phyloP scores from a whole-genome alignment of 1,284 basidiomycete genomes.

The Naganishia albida region DNA sequence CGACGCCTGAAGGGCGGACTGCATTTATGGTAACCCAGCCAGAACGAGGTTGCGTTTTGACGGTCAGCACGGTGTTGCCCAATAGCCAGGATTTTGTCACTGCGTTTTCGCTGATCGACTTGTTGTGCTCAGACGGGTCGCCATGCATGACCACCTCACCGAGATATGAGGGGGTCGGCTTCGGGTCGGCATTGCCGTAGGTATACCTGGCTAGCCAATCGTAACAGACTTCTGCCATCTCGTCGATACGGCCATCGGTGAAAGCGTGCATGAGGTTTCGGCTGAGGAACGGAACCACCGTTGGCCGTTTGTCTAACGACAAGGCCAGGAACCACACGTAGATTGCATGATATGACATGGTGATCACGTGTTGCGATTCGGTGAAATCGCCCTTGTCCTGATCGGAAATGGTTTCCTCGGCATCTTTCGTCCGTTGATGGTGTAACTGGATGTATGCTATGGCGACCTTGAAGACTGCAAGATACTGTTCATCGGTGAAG shows the following conservation, averaged over 20 bases:
- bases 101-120: conserved; percentile 55
- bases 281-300: conserved; percentile 83
- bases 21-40: conserved; percentile 91
- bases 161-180: conserved; percentile 78
- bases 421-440: conserved; percentile 54
- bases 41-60: conserved; percentile 69
- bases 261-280: conserved; percentile 85
- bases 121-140: conserved; percentile 36
- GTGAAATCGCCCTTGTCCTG: conserved; percentile 56
- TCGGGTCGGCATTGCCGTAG: conserved; percentile 89
- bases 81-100: conserved; percentile 72
- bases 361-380: conserved; percentile 90
- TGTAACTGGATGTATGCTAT: conserved; percentile 93
- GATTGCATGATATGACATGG: conserved; percentile 89
- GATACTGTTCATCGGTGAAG: conserved; percentile 89
- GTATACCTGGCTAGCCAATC: conserved; percentile 97
- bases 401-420: conserved; percentile 26
- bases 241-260: conserved; percentile 75
- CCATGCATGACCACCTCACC: conserved; percentile 61
- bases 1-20: conserved; percentile 85
- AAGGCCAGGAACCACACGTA: conserved; percentile 95
- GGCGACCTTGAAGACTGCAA: conserved; percentile 92
- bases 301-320: conserved; percentile 77
- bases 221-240: conserved; percentile 93
- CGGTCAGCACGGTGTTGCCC: conserved; percentile 82